phyloP scores from a whole-genome alignment of 257 asterid species.

The Solanum corneliomulleri region DNA sequence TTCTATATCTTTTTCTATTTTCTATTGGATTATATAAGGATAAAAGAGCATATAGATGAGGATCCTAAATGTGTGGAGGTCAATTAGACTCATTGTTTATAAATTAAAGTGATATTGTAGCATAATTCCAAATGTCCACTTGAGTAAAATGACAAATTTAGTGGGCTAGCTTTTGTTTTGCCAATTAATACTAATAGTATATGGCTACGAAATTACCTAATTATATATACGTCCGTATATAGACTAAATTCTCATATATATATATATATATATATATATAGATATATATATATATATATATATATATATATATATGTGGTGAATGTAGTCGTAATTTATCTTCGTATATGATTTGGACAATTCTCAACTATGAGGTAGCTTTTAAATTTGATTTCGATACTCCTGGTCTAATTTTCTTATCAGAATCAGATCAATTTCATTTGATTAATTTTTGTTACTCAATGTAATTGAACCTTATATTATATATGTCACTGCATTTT shows the following conservation, averaged over 20 bases:
- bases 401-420: not conserved
- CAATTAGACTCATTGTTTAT: conserved; percentile 2
- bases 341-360: not conserved
- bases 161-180: not conserved
- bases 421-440: not conserved
- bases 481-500: not conserved
- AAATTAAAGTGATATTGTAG: conserved; percentile 5
- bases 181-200: not conserved
- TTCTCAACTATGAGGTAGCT: not conserved
- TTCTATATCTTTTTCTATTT: not conserved
- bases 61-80: conserved; percentile 43
- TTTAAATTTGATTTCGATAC: not conserved
- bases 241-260: not conserved
- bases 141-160: not conserved
- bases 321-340: not conserved
- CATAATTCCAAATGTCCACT: conserved; percentile 16
- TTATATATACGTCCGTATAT: not conserved
- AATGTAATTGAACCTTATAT: not conserved
- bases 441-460: no score
- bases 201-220: not conserved
- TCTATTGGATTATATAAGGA: not conserved
- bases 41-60: conserved; percentile 3
- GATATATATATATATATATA: no score
- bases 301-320: not conserved
- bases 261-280: not conserved